A percentile compares a stretch with the other conserved stretches of the same genome.
Conservation (phyloP, 2,329 filamentous ascomycete species). For the Penicillium sp. region DNA sequence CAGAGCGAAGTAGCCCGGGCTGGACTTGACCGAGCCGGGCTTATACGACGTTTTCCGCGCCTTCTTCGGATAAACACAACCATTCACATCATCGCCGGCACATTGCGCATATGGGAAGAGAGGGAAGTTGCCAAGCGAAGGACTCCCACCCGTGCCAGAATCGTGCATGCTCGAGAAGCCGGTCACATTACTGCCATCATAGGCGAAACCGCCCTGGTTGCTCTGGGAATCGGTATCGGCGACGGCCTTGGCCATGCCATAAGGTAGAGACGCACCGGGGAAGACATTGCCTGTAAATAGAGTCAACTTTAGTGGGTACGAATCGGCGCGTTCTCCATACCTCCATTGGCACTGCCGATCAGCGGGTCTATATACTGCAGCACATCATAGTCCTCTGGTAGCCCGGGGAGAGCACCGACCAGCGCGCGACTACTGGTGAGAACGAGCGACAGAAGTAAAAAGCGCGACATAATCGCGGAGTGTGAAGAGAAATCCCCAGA, state of each 20-base stretch:
- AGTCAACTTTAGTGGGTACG: background rate
- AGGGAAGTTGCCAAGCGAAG: constrained; percentile 68
- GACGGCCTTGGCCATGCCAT: constrained; percentile 54
- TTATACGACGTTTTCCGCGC: constrained; percentile 47
- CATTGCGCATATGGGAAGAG: constrained; percentile 63
- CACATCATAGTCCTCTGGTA: constrained; percentile 36
- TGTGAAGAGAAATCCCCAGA: constrained; percentile 3
- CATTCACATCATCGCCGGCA: constrained; percentile 55
- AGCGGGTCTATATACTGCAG: constrained; percentile 48
- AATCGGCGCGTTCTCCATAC: constrained; percentile 15
- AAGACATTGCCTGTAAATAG: constrained; percentile 49
- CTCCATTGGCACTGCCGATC: constrained; percentile 51
- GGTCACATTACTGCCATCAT: constrained; percentile 48
- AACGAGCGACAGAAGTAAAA: constrained; percentile 11
- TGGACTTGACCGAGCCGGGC: constrained; percentile 51
- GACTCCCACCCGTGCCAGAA: constrained; percentile 47
- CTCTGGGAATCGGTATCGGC: constrained; percentile 48
- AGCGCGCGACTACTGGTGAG: constrained; percentile 8
- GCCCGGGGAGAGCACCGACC: constrained; percentile 5
- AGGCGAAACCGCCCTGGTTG: constrained; percentile 54
- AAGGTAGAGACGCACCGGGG: constrained; percentile 51
- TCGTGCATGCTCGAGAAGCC: constrained; percentile 51
- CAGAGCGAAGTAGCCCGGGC: constrained; percentile 62
- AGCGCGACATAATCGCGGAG: constrained; percentile 8
- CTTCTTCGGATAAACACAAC: constrained; percentile 56